A percentile compares a stretch with the other conserved stretches of the same genome.
phyloP scores from a whole-genome alignment of 1,284 basidiomycete genomes.

The Malassezia psittaci region DNA sequence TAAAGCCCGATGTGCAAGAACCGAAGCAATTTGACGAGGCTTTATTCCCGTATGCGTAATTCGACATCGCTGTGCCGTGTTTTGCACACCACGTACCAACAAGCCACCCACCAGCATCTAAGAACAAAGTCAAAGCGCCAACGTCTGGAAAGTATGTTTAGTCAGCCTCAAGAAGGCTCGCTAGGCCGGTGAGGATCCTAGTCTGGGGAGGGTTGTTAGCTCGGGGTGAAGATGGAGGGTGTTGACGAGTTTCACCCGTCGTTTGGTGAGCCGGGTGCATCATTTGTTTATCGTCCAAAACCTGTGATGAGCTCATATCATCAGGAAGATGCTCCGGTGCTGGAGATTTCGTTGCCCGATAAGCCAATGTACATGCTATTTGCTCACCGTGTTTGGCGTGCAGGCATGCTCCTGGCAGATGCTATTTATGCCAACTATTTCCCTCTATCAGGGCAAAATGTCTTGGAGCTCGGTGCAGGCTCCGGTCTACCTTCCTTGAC shows the following conservation, averaged over 20 bases:
- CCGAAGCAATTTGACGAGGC: no score
- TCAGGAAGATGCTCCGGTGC: neutral
- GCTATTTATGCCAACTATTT: conserved; percentile 27
- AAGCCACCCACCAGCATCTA: no score
- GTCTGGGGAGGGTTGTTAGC: no score
- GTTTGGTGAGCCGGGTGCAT: conserved; percentile 14
- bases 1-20: no score
- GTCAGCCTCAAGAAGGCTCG: no score
- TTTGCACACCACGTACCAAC: no score
- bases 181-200: no score
- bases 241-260: conserved; percentile 2
- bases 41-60: no score
- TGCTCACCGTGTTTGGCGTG: conserved; percentile 45
- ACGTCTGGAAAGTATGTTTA: no score
- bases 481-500: conserved; percentile 37
- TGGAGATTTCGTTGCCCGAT: conserved; percentile 35
- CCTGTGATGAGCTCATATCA: neutral
- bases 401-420: conserved; percentile 43
- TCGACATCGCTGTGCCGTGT: no score
- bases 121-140: no score
- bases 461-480: conserved; percentile 40
- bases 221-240: neutral
- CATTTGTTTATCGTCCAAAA: conserved; percentile 6
- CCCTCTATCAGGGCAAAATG: conserved; percentile 11
- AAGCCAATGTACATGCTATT: conserved; percentile 41